A percentile compares a stretch with the other conserved stretches of the same genome.
Evolutionary conservation across 768 basidiomycete genomes (phyloP).

Genomic region (Collybiopsis confluens): DNA sequence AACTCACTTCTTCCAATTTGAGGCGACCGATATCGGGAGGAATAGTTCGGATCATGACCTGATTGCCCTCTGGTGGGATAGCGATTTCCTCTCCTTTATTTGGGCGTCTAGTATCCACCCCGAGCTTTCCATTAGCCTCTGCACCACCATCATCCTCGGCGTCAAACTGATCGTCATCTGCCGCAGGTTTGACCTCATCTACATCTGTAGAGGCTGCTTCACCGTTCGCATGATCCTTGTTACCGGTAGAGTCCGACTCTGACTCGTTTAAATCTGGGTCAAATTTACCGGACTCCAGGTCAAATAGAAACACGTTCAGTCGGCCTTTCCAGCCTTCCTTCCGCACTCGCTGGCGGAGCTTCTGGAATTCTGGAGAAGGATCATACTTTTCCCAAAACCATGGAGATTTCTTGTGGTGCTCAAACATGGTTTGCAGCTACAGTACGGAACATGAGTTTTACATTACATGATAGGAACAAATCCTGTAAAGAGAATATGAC

Average conservation of each 20-base stretch:
- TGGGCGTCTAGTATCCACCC: constrained; percentile 38
- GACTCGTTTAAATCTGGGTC: constrained; percentile 72
- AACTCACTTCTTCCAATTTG: constrained; percentile 81
- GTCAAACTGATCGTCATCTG: constrained; percentile 69
- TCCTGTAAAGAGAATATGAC: constrained; percentile 14
- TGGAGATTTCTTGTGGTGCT: constrained; percentile 90
- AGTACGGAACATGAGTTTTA: constrained; percentile 31
- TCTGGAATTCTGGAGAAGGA: constrained; percentile 62
- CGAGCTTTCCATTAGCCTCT: constrained; percentile 56
- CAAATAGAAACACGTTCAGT: constrained; percentile 66
- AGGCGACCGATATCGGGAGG: constrained; percentile 88
- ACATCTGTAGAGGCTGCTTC: constrained; percentile 33
- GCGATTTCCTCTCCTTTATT: constrained; percentile 72
- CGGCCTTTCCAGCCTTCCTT: constrained; percentile 83
- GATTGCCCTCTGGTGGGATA: constrained; percentile 73
- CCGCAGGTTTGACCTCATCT: constrained; percentile 52
- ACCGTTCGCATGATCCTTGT: constrained; percentile 47
- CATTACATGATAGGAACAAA: neutral
- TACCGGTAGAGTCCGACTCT: constrained; percentile 51
- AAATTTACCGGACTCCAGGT: constrained; percentile 81
- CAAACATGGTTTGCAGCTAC: constrained; percentile 94
- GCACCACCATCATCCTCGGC: constrained; percentile 62
- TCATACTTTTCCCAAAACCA: constrained; percentile 99
- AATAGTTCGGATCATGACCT: constrained; percentile 93
- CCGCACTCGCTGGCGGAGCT: constrained; percentile 72